These are phyloP conservation scores for Primulina eburnea DNA, from an alignment of 257 asterid genomes.

Conservation along the genomic window DNA sequence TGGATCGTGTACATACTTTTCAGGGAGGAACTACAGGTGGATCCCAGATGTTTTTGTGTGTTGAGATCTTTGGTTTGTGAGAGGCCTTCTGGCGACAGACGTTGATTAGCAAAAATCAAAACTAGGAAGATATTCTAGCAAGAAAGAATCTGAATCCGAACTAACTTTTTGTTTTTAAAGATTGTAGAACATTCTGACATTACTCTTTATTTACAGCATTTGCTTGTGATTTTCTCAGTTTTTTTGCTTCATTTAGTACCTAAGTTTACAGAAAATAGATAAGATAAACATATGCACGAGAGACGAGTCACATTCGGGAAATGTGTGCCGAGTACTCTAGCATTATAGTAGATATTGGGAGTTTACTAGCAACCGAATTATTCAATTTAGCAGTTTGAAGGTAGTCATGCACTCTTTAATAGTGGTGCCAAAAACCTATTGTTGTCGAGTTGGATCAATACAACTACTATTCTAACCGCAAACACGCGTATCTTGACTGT, in stretches of 20 bases:
- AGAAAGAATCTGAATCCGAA: background rate
- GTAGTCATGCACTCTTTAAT: too few species aligned
- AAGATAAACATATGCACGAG: background rate
- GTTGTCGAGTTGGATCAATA: too few species aligned
- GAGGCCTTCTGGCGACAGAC: slow-evolving; percentile 13
- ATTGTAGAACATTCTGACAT: slow-evolving; percentile 13
- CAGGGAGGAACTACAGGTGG: slow-evolving; percentile 8
- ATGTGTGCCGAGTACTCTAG: too few species aligned
- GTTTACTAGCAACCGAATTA: too few species aligned
- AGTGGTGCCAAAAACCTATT: too few species aligned
- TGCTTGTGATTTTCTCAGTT: background rate
- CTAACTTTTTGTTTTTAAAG: slow-evolving; percentile 17
- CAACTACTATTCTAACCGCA: too few species aligned
- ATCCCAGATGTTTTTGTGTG: slow-evolving; percentile 5
- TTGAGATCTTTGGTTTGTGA: slow-evolving; percentile 17
- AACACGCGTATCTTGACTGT: too few species aligned
- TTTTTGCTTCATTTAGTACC: background rate
- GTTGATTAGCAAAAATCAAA: background rate
- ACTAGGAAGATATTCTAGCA: background rate
- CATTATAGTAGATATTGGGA: too few species aligned
- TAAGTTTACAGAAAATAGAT: too few species aligned
- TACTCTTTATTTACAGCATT: background rate
- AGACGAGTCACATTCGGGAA: background rate
- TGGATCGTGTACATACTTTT: slow-evolving; percentile 20
- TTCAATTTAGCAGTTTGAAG: too few species aligned